Percentiles rank a stretch among this genome's conserved stretches.
Conservation (phyloP, 148 eudicot genomes). For the Rhododendron vialii region DNA sequence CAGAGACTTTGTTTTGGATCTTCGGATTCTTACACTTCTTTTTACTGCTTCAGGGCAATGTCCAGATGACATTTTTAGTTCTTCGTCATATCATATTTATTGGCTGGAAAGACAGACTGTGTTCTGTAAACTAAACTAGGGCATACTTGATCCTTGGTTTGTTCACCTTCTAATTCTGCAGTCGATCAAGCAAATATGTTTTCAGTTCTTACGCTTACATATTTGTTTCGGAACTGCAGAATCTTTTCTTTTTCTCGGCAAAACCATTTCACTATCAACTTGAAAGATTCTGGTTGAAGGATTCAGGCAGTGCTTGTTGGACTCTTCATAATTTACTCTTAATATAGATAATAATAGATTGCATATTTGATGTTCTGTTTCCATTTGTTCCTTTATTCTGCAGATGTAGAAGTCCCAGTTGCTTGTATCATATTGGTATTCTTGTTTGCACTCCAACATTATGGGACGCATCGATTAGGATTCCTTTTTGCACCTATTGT, state of each 20-base stretch:
- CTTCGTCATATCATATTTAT: neutral
- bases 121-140: neutral
- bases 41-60: neutral
- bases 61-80: neutral
- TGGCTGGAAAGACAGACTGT: no score
- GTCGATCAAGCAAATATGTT: neutral
- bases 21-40: neutral
- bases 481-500: slow-evolving; percentile 91
- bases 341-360: neutral
- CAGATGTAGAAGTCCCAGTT: slow-evolving; percentile 91
- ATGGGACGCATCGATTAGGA: slow-evolving; percentile 87
- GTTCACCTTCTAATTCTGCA: neutral
- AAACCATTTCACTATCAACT: neutral
- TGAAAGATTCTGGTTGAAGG: neutral
- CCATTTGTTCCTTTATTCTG: slow-evolving; percentile 9
- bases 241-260: neutral
- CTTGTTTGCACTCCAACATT: slow-evolving; percentile 81
- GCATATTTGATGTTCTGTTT: neutral
- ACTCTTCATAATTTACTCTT: neutral
- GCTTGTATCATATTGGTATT: slow-evolving; percentile 78
- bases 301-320: neutral
- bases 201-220: neutral
- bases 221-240: neutral
- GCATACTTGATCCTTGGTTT: neutral
- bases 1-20: neutral